Evolutionary conservation across 2,329 filamentous ascomycete species (phyloP).

Genomic region (Fusarium cicatricum): DNA sequence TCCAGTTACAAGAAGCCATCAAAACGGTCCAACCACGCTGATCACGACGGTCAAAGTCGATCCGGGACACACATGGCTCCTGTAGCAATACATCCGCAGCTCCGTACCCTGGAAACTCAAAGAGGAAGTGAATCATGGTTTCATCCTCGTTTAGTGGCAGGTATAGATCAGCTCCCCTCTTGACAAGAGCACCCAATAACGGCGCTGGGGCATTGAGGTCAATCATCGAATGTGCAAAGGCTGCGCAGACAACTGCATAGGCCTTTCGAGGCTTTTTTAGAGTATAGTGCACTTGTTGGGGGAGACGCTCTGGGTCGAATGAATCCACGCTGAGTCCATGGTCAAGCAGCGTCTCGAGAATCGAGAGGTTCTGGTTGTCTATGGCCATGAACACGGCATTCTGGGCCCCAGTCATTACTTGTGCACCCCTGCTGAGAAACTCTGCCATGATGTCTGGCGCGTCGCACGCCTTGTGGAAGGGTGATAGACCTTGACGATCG

Average conservation of each 20-base stretch:
- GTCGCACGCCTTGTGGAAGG: conserved; percentile 18
- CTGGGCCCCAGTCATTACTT: not conserved
- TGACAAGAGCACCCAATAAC: conserved; percentile 11
- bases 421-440: conserved; percentile 20
- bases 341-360: conserved; percentile 22
- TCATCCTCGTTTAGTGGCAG: conserved; percentile 28
- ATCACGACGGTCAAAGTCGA: conserved; percentile 32
- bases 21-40: conserved; percentile 26
- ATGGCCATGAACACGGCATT: not conserved
- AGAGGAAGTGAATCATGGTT: conserved; percentile 30
- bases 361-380: conserved; percentile 12
- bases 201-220: too few relatives aligned
- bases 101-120: conserved; percentile 8
- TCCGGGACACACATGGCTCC: conserved; percentile 25
- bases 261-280: not conserved
- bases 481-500: not conserved
- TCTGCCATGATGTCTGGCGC: conserved; percentile 8
- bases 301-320: not conserved
- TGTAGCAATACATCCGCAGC: conserved; percentile 4
- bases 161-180: conserved; percentile 26
- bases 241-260: conserved; percentile 21
- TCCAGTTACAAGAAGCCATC: conserved; percentile 32
- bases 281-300: not conserved
- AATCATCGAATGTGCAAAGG: too few relatives aligned
- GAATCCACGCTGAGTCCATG: conserved; percentile 16